These are phyloP conservation scores for Tinospora cordifolia DNA, from an alignment of 164 flowering plant genomes.

Conservation along the genomic window DNA sequence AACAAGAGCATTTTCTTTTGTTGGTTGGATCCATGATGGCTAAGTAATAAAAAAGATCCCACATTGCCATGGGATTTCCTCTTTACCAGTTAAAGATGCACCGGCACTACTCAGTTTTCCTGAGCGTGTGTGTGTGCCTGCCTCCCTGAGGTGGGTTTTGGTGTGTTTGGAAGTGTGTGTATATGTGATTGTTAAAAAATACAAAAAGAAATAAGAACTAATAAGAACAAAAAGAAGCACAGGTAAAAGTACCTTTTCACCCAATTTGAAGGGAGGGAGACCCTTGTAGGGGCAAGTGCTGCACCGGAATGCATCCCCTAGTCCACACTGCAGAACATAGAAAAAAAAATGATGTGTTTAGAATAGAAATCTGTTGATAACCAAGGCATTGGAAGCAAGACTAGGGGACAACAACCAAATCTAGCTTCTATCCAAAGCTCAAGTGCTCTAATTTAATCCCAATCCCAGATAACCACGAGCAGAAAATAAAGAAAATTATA, in stretches of 20 bases:
- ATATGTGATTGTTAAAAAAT: too few species aligned
- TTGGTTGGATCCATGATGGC: background rate
- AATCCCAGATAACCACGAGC: background rate
- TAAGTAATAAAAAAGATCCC: too few species aligned
- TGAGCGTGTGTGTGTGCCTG: too few species aligned
- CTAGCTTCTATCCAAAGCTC: background rate
- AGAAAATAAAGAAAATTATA: background rate
- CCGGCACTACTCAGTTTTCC: too few species aligned
- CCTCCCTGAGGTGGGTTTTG: too few species aligned
- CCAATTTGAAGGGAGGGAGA: slow-evolving; percentile 78
- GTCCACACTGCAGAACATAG: slow-evolving; percentile 65
- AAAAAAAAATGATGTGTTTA: background rate
- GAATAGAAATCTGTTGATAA: background rate
- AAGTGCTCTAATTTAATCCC: background rate
- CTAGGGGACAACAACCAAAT: background rate
- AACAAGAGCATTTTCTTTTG: background rate
- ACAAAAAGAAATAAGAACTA: too few species aligned
- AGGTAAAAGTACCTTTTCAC: slow-evolving; percentile 68
- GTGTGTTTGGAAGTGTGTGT: too few species aligned
- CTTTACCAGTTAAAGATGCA: too few species aligned
- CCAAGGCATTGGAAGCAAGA: background rate
- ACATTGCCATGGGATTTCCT: too few species aligned
- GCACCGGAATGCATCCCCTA: slow-evolving; percentile 98
- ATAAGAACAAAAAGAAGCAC: background rate
- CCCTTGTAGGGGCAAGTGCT: slow-evolving; percentile 91